Evolutionary conservation across 129 eudicot genomes (phyloP).

Genomic region (Scalesia atractyloides): DNA sequence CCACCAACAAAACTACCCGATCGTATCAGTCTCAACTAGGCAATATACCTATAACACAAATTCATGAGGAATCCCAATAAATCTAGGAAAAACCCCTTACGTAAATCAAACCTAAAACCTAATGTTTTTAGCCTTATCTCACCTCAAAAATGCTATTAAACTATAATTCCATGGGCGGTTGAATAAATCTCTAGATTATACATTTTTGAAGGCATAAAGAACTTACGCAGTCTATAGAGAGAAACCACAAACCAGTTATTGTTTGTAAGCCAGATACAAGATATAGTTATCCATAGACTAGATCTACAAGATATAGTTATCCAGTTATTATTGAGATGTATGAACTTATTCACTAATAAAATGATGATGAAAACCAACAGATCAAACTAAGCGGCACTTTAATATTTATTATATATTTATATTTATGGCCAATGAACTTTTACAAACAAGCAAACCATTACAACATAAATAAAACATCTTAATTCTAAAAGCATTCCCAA

Average conservation of each 20-base stretch:
- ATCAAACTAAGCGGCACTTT: background rate
- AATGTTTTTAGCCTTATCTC: too few relatives aligned
- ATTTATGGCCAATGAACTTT: background rate
- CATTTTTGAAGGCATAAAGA: background rate
- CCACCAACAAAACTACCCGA: too few relatives aligned
- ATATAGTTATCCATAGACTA: background rate
- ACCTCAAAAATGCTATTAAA: too few relatives aligned
- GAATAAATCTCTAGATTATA: background rate
- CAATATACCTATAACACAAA: too few relatives aligned
- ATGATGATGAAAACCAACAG: background rate
- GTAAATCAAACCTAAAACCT: too few relatives aligned
- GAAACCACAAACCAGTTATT: background rate
- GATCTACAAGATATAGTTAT: background rate
- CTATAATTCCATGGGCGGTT: background rate
- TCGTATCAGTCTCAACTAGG: too few relatives aligned
- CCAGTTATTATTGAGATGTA: too few relatives aligned
- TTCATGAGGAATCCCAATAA: too few relatives aligned
- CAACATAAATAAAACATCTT: too few relatives aligned
- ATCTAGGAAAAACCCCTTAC: too few relatives aligned
- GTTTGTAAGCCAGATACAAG: background rate
- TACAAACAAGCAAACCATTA: background rate
- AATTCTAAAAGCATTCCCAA: background rate
- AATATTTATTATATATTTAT: too few relatives aligned
- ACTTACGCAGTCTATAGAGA: background rate
- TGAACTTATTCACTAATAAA: background rate